phyloP scores from a whole-genome alignment of 2,329 filamentous ascomycete genomes.

The Sporothrix protearum region DNA sequence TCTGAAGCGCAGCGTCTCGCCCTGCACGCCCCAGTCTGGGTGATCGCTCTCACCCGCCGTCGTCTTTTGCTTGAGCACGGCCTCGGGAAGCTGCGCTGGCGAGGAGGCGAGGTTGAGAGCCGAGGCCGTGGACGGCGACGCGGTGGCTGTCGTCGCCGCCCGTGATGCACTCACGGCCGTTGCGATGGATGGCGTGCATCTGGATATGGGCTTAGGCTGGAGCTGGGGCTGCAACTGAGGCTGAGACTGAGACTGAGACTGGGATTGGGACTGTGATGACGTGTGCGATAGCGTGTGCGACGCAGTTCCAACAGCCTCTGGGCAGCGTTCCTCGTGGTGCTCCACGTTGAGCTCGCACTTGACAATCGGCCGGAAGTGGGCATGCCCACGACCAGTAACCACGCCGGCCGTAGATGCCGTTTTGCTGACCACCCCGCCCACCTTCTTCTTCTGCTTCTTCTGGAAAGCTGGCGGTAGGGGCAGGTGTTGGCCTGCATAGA shows the following conservation, averaged over 20 bases:
- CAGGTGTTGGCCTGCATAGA: constrained; percentile 74
- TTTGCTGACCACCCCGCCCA: neutral
- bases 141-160: neutral
- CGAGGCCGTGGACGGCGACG: neutral
- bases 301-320: neutral
- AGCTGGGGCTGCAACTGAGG: neutral
- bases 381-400: constrained; percentile 36
- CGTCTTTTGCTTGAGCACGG: constrained; percentile 51
- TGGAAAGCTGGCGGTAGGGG: constrained; percentile 50
- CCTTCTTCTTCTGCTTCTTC: constrained; percentile 14
- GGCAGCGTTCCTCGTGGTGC: constrained; percentile 44
- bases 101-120: constrained; percentile 24
- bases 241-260: neutral
- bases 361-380: constrained; percentile 66
- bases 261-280: neutral
- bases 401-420: constrained; percentile 31
- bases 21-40: constrained; percentile 57
- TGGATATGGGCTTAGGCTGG: neutral
- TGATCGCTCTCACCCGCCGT: constrained; percentile 44
- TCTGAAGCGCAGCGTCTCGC: constrained; percentile 56
- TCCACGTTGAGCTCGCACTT: constrained; percentile 81
- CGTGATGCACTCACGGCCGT: neutral
- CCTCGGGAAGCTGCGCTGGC: constrained; percentile 33
- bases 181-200: neutral
- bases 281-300: neutral